A percentile compares a stretch with the other conserved stretches of the same genome.
These are phyloP conservation scores for Rosa persica DNA, from an alignment of 306 rosid species.

Conservation along the genomic window DNA sequence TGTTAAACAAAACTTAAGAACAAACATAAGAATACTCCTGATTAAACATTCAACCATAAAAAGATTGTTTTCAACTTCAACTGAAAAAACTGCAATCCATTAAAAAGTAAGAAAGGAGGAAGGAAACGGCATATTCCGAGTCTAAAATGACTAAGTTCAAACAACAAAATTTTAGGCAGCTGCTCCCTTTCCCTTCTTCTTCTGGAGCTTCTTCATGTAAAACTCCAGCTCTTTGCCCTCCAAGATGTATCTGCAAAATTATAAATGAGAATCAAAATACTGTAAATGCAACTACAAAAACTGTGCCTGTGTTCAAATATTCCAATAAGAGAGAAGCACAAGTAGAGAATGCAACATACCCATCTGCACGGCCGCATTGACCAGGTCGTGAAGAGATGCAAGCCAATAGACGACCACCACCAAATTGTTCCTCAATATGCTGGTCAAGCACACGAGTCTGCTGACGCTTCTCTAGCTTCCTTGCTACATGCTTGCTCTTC, in stretches of 20 bases:
- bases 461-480: slow-evolving; percentile 56
- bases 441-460: slow-evolving; percentile 41
- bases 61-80: slow-evolving; percentile 3
- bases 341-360: slow-evolving; percentile 31
- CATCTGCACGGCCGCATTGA: slow-evolving; percentile 64
- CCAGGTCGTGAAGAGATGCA: slow-evolving; percentile 66
- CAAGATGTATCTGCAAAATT: slow-evolving; percentile 29
- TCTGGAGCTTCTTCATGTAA: slow-evolving; percentile 40
- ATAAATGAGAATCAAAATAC: not conserved
- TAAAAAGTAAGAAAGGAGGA: not conserved
- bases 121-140: not conserved
- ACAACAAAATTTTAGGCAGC: slow-evolving; percentile 22
- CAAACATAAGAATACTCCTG: not conserved
- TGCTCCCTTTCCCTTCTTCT: slow-evolving; percentile 38
- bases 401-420: slow-evolving; percentile 57
- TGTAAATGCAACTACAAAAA: not conserved
- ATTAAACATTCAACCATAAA: slow-evolving; percentile 9
- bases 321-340: not conserved
- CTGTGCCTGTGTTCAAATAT: too few species aligned
- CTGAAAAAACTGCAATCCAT: not conserved
- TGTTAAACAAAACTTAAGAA: not conserved
- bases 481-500: slow-evolving; percentile 51
- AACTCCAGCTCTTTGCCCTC: slow-evolving; percentile 39
- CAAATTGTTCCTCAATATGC: slow-evolving; percentile 62
- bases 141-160: not conserved